Base-by-base conservation (phyloP, 768 basidiomycete genomes). In the Hypholoma sublateritium region DNA sequence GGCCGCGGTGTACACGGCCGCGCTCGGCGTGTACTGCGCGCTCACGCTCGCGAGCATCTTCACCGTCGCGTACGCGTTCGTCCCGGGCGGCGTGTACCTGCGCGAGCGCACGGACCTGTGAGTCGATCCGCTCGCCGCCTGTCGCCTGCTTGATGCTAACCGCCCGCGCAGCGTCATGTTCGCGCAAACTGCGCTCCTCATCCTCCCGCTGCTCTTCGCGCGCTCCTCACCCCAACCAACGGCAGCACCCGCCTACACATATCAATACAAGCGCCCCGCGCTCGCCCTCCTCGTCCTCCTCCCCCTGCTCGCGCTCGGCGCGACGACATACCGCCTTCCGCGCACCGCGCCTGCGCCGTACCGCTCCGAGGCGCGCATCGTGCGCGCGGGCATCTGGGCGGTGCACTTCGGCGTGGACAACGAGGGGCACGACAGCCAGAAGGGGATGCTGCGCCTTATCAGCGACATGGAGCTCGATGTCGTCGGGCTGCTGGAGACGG, bases 41-140 rank as follows among this genome's bases (percentile, higher is more conserved):
- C 74, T 91, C 45, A 80, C 82, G 50, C 77, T 94, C 21, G 80
- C 85, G 25, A 86, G 85, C 55, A 83, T 90, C 14, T 90, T 91
- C 75, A 93, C 92, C 0, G 91, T 91, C 53, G 93, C 93, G 0
- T 94, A 95, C 72, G 92, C 93, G 1, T 95, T 94, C 62, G 91
- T 95, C 12, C 92, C 92, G 2, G 89, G 89, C 0, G 92, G 91
- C 0, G 69, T 77, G 56, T 81, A 85, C 63, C 73, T 95, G 48
- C 76, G 93, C 50, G 93, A 95, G 72, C 77, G 87, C 17, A 92
- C 91, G 32, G 84, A 91, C 67, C 59, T 87, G 84, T 91, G 64
- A 69, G 83, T 80, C 14, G 39, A 50, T 54, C 43, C 44, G n/a
- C 43, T 55, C 17, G 42, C 24, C 44, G 22, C 12, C 22, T 21